Conservation (phyloP, 345 rosid genomes). For the Eucalyptus guilfoylei region DNA sequence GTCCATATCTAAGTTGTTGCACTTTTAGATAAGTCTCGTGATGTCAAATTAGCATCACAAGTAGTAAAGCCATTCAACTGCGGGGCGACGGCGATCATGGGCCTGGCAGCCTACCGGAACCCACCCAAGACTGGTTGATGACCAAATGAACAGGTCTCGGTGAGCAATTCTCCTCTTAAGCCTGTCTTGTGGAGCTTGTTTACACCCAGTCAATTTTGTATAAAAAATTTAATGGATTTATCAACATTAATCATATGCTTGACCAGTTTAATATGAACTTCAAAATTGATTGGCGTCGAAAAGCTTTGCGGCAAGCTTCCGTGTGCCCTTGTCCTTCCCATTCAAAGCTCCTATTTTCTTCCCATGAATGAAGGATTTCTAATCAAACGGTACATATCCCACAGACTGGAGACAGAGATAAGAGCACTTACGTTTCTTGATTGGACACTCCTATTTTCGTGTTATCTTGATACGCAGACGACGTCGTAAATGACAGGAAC, state of each 20-base stretch:
- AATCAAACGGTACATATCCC: background rate
- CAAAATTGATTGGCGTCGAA: background rate
- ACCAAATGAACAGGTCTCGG: background rate
- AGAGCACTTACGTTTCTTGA: background rate
- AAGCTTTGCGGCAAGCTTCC: background rate
- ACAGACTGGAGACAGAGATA: background rate
- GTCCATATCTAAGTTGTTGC: background rate
- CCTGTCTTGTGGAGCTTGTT: background rate
- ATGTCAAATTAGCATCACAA: background rate
- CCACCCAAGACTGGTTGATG: background rate
- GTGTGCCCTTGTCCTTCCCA: background rate
- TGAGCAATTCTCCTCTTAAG: background rate
- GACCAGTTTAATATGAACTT: background rate
- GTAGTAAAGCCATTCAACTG: background rate
- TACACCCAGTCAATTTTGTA: background rate
- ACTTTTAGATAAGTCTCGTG: background rate
- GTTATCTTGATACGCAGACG: background rate
- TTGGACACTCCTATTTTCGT: background rate
- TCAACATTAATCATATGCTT: background rate
- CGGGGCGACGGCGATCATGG: background rate
- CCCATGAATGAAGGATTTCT: no score
- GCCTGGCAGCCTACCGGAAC: background rate
- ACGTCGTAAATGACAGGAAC: background rate
- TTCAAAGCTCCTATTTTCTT: background rate
- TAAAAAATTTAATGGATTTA: background rate